Percentiles rank a stretch among this genome's conserved stretches.
Evolutionary conservation across 352 stramenopile species (phyloP).

Genomic region (Pythium brassicae): DNA sequence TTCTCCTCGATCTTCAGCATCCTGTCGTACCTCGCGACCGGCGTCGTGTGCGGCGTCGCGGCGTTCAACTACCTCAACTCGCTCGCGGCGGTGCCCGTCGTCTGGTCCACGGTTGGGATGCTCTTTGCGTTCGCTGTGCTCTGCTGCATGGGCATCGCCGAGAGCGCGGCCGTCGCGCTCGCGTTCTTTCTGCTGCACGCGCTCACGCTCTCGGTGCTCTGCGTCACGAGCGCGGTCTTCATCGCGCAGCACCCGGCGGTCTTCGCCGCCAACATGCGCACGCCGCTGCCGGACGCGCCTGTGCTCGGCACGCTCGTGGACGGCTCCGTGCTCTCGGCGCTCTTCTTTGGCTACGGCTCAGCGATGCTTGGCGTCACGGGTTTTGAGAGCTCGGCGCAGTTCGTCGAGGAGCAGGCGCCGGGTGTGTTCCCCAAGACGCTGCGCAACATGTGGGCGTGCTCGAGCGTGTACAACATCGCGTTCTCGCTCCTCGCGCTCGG

Average conservation of each 20-base stretch:
- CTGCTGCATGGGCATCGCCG: conserved; percentile 69
- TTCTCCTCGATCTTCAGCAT: conserved; percentile 75
- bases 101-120: conserved; percentile 35
- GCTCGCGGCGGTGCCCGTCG: conserved; percentile 44
- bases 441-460: conserved; percentile 74
- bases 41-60: conserved; percentile 45
- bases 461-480: conserved; percentile 77
- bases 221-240: conserved; percentile 42
- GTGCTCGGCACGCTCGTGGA: conserved; percentile 21
- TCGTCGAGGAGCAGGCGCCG: conserved; percentile 77
- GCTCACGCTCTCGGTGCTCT: conserved; percentile 50
- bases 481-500: conserved; percentile 61
- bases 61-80: conserved; percentile 79
- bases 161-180: conserved; percentile 69
- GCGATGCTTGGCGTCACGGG: conserved; percentile 81
- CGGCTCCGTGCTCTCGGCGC: conserved; percentile 23
- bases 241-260: conserved; percentile 43
- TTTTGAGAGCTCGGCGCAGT: conserved; percentile 82
- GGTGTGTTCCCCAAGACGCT: conserved; percentile 83
- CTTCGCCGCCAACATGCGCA: conserved; percentile 52
- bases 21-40: conserved; percentile 84
- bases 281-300: conserved; percentile 29
- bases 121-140: conserved; percentile 73
- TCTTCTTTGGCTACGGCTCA: conserved; percentile 54
- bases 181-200: conserved; percentile 75